A percentile compares a stretch with the other conserved stretches of the same genome.
Conservation (phyloP, 805 yeast species). For the Candida pseudoglaebosa region DNA sequence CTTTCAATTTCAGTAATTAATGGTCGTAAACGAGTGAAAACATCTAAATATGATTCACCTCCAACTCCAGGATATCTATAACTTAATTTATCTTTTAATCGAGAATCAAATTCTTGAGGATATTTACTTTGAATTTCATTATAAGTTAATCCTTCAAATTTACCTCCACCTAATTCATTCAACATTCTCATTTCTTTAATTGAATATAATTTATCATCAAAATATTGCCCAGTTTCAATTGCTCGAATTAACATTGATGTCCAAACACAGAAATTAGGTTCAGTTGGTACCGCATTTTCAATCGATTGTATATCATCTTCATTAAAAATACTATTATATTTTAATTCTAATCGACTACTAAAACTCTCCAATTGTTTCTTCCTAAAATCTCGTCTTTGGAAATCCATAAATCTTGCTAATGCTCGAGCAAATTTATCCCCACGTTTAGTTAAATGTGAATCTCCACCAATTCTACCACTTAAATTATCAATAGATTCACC, state of each 20-base stretch:
- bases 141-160: constrained; percentile 89
- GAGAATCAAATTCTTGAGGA: constrained; percentile 76
- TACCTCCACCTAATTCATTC: constrained; percentile 91
- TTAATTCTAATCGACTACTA: constrained; percentile 41
- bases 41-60: constrained; percentile 94
- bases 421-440: constrained; percentile 75
- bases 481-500: constrained; percentile 90
- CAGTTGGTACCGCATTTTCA: constrained; percentile 37
- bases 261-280: constrained; percentile 86
- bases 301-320: constrained; percentile 18
- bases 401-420: constrained; percentile 66
- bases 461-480: constrained; percentile 87
- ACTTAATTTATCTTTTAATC: constrained; percentile 71
- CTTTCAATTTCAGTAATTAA: constrained; percentile 90
- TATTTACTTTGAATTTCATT: constrained; percentile 68
- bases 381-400: constrained; percentile 67
- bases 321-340: constrained; percentile 30
- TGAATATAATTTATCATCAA: constrained; percentile 70
- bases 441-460: constrained; percentile 72
- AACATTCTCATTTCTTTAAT: constrained; percentile 88
- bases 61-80: constrained; percentile 97
- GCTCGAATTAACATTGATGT: constrained; percentile 82
- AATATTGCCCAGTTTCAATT: constrained; percentile 70
- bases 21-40: constrained; percentile 83
- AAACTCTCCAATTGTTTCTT: constrained; percentile 54